phyloP scores from a whole-genome alignment of 139 green algal species.

The Chara braunii region DNA sequence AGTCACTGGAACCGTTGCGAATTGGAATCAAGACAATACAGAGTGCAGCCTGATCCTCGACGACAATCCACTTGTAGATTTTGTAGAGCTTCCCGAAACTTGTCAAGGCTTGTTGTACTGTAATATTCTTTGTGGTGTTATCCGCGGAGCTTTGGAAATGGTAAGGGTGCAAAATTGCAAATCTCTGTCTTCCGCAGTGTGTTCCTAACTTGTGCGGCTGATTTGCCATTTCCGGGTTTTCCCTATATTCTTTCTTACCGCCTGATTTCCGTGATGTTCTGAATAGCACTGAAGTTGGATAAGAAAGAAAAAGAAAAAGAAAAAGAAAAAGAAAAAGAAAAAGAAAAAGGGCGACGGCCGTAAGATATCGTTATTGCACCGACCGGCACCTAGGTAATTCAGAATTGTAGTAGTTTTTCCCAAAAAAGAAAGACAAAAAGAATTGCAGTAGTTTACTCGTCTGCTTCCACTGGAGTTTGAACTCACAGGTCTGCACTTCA shows the following conservation, averaged over 20 bases:
- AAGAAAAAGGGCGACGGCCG: no score
- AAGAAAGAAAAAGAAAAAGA: no score
- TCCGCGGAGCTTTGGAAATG: conserved; percentile 74
- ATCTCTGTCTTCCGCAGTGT: no score
- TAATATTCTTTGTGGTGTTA: conserved; percentile 82
- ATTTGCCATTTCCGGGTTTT: neutral
- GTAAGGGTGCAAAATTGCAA: conserved; percentile 36
- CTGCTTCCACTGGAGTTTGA: no score
- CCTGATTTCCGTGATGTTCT: neutral
- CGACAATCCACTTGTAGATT: conserved; percentile 89
- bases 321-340: no score
- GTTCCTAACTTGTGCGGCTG: neutral
- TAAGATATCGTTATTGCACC: no score
- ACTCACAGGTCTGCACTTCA: no score
- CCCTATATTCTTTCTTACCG: neutral
- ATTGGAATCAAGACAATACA: conserved; percentile 75
- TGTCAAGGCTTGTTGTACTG: conserved; percentile 74
- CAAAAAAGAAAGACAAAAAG: no score
- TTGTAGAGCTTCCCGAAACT: conserved; percentile 90
- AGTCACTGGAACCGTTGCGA: conserved; percentile 55
- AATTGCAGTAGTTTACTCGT: no score
- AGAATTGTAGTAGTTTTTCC: no score
- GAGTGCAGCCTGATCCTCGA: conserved; percentile 81
- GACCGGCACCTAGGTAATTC: no score
- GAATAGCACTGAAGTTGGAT: neutral